A percentile compares a stretch with the other conserved stretches of the same genome.
Evolutionary conservation across 306 rosid species (phyloP).

Genomic region (Ammopiptanthus mongolicus): DNA sequence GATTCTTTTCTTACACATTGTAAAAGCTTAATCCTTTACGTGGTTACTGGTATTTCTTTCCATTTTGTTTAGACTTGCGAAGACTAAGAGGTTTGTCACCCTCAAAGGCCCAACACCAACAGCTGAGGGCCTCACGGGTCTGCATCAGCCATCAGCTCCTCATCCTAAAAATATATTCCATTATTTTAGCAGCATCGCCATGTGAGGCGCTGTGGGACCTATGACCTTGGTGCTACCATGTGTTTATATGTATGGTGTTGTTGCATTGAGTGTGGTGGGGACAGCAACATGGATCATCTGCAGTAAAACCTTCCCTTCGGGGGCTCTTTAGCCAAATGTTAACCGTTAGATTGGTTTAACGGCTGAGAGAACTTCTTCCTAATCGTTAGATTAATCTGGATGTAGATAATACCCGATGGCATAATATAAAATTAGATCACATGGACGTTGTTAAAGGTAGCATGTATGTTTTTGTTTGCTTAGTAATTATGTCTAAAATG

Average conservation of each 20-base stretch:
- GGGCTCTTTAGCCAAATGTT: no score
- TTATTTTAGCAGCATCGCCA: slow-evolving; percentile 13
- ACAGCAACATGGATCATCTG: no score
- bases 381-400: no score
- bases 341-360: no score
- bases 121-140: not conserved
- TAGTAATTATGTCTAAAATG: no score
- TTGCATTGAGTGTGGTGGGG: not conserved
- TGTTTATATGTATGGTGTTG: not conserved
- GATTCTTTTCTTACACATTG: slow-evolving; percentile 36
- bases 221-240: not conserved
- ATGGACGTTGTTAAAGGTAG: no score
- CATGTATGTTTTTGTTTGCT: no score
- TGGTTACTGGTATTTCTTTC: slow-evolving; percentile 14
- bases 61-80: not conserved
- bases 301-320: no score
- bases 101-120: not conserved
- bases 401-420: no score
- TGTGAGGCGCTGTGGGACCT: slow-evolving; percentile 13
- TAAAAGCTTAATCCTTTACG: slow-evolving; percentile 41
- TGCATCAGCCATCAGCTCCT: not conserved
- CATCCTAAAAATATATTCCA: not conserved
- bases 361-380: no score
- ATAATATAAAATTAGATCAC: no score
- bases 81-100: not conserved